Evolutionary conservation across 2,329 filamentous ascomycete genomes (phyloP).

Genomic region (Sporothrix inflata): DNA sequence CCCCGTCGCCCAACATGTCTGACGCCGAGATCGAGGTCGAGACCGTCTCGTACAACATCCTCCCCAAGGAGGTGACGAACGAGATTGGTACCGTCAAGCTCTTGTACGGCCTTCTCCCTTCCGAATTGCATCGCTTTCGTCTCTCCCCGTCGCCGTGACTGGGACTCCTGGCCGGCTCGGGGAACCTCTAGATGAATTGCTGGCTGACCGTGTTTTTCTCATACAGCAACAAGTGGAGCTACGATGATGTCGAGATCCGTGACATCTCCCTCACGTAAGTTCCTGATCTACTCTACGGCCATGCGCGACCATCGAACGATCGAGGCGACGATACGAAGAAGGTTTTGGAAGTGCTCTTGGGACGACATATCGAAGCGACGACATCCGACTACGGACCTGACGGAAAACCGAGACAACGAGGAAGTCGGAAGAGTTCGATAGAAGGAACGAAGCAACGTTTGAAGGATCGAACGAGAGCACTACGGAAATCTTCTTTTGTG

Average conservation of each 20-base stretch:
- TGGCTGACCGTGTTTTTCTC: conserved; percentile 27
- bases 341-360: not conserved
- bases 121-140: not conserved
- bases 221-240: conserved; percentile 76
- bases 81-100: conserved; percentile 94
- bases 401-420: not conserved
- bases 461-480: not conserved
- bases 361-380: not conserved
- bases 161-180: not conserved
- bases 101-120: conserved; percentile 52
- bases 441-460: not conserved
- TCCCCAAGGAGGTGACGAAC: conserved; percentile 88
- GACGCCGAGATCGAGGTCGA: conserved; percentile 96
- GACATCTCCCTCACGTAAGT: conserved; percentile 99
- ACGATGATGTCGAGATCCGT: conserved; percentile 99
- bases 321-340: not conserved
- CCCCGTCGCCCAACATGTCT: conserved; percentile 69
- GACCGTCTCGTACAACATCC: conserved; percentile 72
- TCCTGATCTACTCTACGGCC: conserved; percentile 23
- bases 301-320: conserved; percentile 28
- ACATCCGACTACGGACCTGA: not conserved
- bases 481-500: not conserved
- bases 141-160: not conserved
- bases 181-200: not conserved
- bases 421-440: not conserved